phyloP scores from a whole-genome alignment of 805 yeast genomes.

The Starmerella davenportii region DNA sequence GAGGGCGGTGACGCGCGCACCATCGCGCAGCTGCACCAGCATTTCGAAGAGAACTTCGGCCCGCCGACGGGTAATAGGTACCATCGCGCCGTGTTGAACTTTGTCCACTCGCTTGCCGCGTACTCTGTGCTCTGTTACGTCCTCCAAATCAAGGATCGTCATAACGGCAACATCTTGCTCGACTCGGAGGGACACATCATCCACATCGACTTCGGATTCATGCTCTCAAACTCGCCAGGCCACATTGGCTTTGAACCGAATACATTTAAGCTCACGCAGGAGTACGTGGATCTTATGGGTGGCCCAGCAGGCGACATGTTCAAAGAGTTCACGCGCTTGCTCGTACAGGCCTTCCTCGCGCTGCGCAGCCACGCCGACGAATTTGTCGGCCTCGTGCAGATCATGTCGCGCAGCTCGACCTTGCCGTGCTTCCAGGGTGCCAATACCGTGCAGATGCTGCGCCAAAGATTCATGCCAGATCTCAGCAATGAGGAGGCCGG shows the following conservation, averaged over 20 bases:
- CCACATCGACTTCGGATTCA: conserved; percentile 80
- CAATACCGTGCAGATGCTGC: conserved; percentile 50
- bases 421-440: conserved; percentile 81
- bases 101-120: conserved; percentile 77
- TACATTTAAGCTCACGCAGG: conserved; percentile 81
- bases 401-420: conserved; percentile 81
- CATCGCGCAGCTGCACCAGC: conserved; percentile 59
- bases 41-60: conserved; percentile 64
- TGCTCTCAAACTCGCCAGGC: conserved; percentile 88
- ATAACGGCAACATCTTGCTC: conserved; percentile 93
- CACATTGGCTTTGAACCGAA: conserved; percentile 96
- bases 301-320: conserved; percentile 51
- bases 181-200: conserved; percentile 89
- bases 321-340: conserved; percentile 38
- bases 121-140: conserved; percentile 81
- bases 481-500: conserved; percentile 57
- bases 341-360: conserved; percentile 57
- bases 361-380: conserved; percentile 58
- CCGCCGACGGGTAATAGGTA: conserved; percentile 32
- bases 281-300: conserved; percentile 75
- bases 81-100: conserved; percentile 64
- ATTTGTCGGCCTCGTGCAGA: conserved; percentile 64
- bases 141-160: conserved; percentile 90
- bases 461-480: conserved; percentile 67
- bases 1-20: conserved; percentile 43